Base-by-base conservation (phyloP, 352 stramenopile genomes). In the Pilasporangium apinafurcum region DNA sequence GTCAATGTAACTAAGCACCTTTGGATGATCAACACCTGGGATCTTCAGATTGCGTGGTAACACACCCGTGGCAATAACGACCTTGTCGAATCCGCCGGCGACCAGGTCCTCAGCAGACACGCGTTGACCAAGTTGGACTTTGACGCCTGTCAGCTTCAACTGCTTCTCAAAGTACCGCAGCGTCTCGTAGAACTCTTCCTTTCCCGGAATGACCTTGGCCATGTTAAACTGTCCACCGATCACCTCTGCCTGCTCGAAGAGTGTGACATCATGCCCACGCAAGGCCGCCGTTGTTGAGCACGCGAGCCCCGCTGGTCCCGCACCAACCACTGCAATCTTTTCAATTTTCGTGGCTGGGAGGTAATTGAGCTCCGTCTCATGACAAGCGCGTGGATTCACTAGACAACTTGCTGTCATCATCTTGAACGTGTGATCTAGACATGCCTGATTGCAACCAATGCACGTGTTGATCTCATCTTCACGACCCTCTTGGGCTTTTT, bases 131-230 rank as follows among this genome's bases (percentile, higher is more conserved):
- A 96, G 74, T 32, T 78, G 67, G 26, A 97, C 62, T n/a, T 93
- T 79, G 1, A 97, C 89, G 13, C 68, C 66, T 2, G 62, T 66
- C 26, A 96, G 69, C 52, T 95, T 77, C 36, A 98, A 53, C 56
- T 95, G 77, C 31, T 84, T 84, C 40, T 75, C 51, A 59, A 98
- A 98, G 68, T 98, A 98, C 7, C 95, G 80, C 31, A 98, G 68
- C 13, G 95, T 98, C 73, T 99, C 96, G 57, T 98, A 83, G 51
- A 99, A 99, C 56, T 98, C 96, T 49, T 98, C 94, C 62, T 99
- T 99, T 18, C 96, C 95, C 9, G 96, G 96, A 42, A 99, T 82
- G 31, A 72, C 65, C 73, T 98, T 98, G 30, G 95, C 95, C 82
- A 98, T 96, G 58, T 98, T 97, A 54, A 98, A 98, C 67, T 98